Base-by-base conservation (phyloP, 2,329 filamentous ascomycete genomes). In the Penicillium sp. region DNA sequence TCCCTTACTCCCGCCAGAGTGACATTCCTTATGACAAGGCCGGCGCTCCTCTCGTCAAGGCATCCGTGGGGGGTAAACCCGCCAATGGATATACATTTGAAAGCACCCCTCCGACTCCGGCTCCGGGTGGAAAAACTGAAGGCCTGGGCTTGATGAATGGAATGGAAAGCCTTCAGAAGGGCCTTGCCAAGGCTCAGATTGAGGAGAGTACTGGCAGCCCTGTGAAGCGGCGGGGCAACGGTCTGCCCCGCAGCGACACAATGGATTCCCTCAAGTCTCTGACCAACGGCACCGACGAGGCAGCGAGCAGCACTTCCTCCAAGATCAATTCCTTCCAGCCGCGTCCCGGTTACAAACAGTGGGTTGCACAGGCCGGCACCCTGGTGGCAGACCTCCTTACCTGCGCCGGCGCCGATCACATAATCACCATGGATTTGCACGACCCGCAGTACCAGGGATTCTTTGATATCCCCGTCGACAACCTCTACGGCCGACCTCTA, bases 401-500 rank as follows among this genome's bases (percentile, higher is more conserved):
- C 41, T 97, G 93, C 77, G 93, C 94, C 62, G 94, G 94, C 64
- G 92, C 94, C 45, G 93, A 99, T 75, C 94, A 97, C 76, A 88
- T 94, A 73, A 97, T 97, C 73, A 97, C 93, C 33, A 96, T 99
- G 90, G 94, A 99, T 72, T 83, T 99, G 52, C 91, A 94, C 73
- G 93, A 97, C 75, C 90, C 91, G 42, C 92, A 99, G 77, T 97
- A 97, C 72, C 94, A 99, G 77, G 94, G 94, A 53, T 99, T 97
- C 82, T 97, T 99, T 72, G 93, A 99, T 72, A 96, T 97, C 58
- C 94, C 94, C 2, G 94, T 99, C 56, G 94, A 99, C 79, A 99
- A 99, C 74, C 83, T 99, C 19, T 97, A 97, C 78, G 93, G 78
- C 15, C 73, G 78, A 51, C 78, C 79, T 36, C 68, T 80, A 35